A percentile compares a stretch with the other conserved stretches of the same genome.
Evolutionary conservation across 2,329 filamentous ascomycete species (phyloP).

Genomic region (Bipolaris oryzae): DNA sequence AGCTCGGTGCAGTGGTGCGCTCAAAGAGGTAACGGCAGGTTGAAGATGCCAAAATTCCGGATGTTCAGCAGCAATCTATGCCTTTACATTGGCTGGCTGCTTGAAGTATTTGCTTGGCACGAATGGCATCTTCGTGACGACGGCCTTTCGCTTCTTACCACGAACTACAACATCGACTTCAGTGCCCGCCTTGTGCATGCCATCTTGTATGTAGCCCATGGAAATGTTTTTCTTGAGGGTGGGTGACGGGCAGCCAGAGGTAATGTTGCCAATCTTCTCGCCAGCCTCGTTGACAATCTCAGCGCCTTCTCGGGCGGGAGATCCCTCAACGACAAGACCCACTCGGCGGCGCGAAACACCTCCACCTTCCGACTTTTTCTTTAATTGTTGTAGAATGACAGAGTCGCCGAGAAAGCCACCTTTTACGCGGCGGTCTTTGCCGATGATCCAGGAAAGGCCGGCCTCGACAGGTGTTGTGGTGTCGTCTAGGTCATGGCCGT

Average conservation of each 20-base stretch:
- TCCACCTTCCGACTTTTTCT: constrained; percentile 71
- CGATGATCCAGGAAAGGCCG: constrained; percentile 78
- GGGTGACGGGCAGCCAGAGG: constrained; percentile 88
- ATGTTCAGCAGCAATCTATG: constrained; percentile 13
- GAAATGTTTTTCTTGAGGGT: constrained; percentile 88
- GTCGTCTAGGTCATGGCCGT: constrained; percentile 95
- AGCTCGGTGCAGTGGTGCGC: background rate
- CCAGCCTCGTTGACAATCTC: constrained; percentile 72
- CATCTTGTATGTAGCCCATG: constrained; percentile 89
- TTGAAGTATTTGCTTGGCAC: constrained; percentile 76
- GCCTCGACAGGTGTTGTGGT: constrained; percentile 71
- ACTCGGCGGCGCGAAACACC: constrained; percentile 76
- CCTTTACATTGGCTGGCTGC: constrained; percentile 33
- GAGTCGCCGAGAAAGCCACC: constrained; percentile 87
- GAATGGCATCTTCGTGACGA: constrained; percentile 89
- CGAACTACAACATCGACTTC: constrained; percentile 79
- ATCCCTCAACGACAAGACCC: constrained; percentile 81
- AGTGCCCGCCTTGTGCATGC: constrained; percentile 82
- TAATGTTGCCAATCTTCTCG: constrained; percentile 76
- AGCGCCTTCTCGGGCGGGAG: constrained; percentile 88
- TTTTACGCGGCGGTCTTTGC: constrained; percentile 71
- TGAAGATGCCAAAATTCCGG: background rate
- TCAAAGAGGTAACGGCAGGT: background rate
- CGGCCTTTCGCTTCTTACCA: constrained; percentile 75
- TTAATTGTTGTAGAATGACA: constrained; percentile 77